phyloP scores from a whole-genome alignment of 257 asterid genomes.

The Misopates orontium region DNA sequence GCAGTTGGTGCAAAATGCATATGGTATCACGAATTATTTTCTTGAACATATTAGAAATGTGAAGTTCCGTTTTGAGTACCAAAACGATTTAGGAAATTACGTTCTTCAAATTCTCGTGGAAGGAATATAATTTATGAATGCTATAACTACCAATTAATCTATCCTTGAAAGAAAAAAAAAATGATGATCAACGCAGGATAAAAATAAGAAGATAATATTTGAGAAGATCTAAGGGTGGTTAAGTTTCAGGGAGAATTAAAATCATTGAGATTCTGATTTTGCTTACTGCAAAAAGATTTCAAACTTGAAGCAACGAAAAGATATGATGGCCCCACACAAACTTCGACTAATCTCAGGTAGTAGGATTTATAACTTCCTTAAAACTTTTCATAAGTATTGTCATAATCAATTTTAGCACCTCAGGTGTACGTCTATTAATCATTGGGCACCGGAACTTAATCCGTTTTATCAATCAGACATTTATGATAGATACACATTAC shows the following conservation, averaged over 20 bases:
- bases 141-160: no score
- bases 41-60: no score
- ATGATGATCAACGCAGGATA: no score
- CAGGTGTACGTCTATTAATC: neutral
- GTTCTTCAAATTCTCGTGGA: no score
- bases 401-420: no score
- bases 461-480: neutral
- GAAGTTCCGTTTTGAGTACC: no score
- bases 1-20: no score
- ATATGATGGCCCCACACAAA: constrained; percentile 39
- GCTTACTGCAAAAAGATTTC: constrained; percentile 24
- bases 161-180: no score
- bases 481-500: no score
- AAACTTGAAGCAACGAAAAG: constrained; percentile 36
- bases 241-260: constrained; percentile 30
- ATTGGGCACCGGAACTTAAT: neutral
- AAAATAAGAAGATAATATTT: neutral
- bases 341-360: neutral
- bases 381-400: neutral
- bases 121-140: no score
- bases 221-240: constrained; percentile 30
- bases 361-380: constrained; percentile 28
- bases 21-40: no score
- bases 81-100: no score
- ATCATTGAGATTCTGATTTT: constrained; percentile 56